Percentiles rank a stretch among this genome's conserved stretches.
Conservation (phyloP, 1,284 basidiomycete species). For the Ceratobasidium sp. region DNA sequence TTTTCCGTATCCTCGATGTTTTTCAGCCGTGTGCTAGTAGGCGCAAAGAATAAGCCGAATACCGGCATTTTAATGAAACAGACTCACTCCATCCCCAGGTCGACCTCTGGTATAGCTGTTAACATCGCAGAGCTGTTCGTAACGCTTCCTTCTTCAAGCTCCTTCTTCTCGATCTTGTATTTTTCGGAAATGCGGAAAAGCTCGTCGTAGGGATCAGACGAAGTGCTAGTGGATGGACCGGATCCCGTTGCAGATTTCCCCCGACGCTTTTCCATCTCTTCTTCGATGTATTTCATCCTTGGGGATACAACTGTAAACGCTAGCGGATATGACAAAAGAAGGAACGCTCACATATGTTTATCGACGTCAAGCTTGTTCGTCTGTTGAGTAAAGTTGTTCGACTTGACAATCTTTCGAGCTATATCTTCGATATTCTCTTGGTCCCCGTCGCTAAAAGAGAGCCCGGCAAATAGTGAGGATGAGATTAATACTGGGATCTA, state of each 20-base stretch:
- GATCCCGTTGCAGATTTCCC: slow-evolving; percentile 64
- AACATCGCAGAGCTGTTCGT: slow-evolving; percentile 94
- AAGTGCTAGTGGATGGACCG: slow-evolving; percentile 60
- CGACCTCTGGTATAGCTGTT: slow-evolving; percentile 95
- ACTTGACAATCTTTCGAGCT: slow-evolving; percentile 79
- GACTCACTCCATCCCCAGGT: slow-evolving; percentile 96
- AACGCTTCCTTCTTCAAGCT: slow-evolving; percentile 88
- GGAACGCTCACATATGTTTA: slow-evolving; percentile 87
- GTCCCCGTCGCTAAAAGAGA: slow-evolving; percentile 59
- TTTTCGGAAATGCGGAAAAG: slow-evolving; percentile 83
- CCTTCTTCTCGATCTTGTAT: slow-evolving; percentile 64
- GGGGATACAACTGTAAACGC: not conserved
- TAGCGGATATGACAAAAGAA: not conserved
- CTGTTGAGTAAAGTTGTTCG: slow-evolving; percentile 96
- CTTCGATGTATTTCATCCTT: slow-evolving; percentile 98
- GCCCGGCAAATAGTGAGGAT: slow-evolving; percentile 6
- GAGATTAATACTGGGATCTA: slow-evolving; percentile 13
- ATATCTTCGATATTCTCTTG: slow-evolving; percentile 75
- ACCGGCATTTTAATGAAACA: slow-evolving; percentile 18
- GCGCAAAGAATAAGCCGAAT: not conserved
- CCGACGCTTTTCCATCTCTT: slow-evolving; percentile 86
- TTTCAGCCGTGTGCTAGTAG: slow-evolving; percentile 80
- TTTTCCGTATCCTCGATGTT: slow-evolving; percentile 98
- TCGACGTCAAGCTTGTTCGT: slow-evolving; percentile 96
- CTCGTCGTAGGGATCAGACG: slow-evolving; percentile 81